phyloP scores from a whole-genome alignment of 176 grass and related monocot species.

The Musa acuminata region DNA sequence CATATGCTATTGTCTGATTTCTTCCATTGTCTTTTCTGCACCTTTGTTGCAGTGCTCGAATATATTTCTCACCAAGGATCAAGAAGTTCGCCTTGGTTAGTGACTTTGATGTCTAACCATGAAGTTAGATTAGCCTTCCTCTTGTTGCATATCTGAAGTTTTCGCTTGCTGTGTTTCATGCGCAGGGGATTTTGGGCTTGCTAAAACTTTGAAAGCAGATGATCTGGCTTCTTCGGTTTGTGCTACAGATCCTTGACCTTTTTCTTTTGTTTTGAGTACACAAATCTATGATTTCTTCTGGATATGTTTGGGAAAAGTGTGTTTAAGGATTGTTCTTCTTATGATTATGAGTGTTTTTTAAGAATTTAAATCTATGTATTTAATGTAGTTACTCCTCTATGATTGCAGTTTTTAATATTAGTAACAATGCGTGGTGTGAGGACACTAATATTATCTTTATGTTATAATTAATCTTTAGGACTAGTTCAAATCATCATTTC shows the following conservation, averaged over 20 bases:
- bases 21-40: conserved; percentile 2
- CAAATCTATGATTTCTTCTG: too few relatives aligned
- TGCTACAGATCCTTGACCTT: not conserved
- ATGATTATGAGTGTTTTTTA: too few relatives aligned
- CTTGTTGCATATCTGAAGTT: not conserved
- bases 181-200: conserved; percentile 96
- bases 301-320: too few relatives aligned
- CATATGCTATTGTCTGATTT: not conserved
- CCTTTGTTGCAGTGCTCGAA: conserved; percentile 80
- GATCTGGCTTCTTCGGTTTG: conserved; percentile 95
- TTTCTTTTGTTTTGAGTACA: not conserved
- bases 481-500: too few relatives aligned
- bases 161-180: conserved; percentile 26
- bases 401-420: too few relatives aligned
- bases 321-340: too few relatives aligned
- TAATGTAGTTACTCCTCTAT: too few relatives aligned
- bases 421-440: too few relatives aligned
- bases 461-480: too few relatives aligned
- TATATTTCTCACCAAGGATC: conserved; percentile 98
- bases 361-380: too few relatives aligned
- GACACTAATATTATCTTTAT: too few relatives aligned
- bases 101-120: conserved; percentile 7
- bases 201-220: conserved; percentile 93
- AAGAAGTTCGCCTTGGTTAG: conserved; percentile 93
- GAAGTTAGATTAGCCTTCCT: too few relatives aligned